Base-by-base conservation (phyloP, 2,329 filamentous ascomycete species). In the Botrytis pseudocinerea region DNA sequence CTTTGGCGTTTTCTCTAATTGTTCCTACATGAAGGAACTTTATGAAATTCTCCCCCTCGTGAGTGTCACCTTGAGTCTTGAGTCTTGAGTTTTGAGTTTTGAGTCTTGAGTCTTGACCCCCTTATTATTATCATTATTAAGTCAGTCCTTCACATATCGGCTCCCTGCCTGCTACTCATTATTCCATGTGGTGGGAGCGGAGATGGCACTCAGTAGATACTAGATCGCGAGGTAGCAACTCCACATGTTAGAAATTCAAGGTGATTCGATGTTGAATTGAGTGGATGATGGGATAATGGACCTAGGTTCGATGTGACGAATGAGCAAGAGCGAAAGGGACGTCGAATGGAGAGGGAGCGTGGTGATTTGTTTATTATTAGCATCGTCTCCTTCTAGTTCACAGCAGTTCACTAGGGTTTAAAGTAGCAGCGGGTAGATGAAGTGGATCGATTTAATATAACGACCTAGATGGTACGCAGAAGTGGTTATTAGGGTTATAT, bases 351-450 rank as follows among this genome's bases (percentile, higher is more conserved):
- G 28, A 42, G 51, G 16, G 51, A 28, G 51, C 1, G 51, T 4
- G n/a, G 8, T 57, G 51, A 57, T 57, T 57, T 28, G n/a, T 46
- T 64, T 64, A 64, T 64, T 64, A 48, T 46, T 65, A 65, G 62
- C 6, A 48, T 48, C 62, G 38, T n/a, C 28, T 48, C 28, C 42
- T 48, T 35, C 42, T 64, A 46, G 28, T 35, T 32, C 35, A n/a
- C 8, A 25, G 25, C 8, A 25, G 25, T 42, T 62, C 28, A 25
- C 9, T 64, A 32, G 62, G 40, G 16, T 64, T 64, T 22, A 14
- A 64, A 46, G 62, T 48, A 48, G 28, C 28, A 46, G 62, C 62
- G 62, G 42, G 42, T 48, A 48, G 42, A 65, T 35, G 28, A 65
- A 46, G 62, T 65, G 42, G 62, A 65, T 46, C 62, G 9, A 22